Conservation (phyloP, 129 eudicot genomes). For the Tagetes erecta region DNA sequence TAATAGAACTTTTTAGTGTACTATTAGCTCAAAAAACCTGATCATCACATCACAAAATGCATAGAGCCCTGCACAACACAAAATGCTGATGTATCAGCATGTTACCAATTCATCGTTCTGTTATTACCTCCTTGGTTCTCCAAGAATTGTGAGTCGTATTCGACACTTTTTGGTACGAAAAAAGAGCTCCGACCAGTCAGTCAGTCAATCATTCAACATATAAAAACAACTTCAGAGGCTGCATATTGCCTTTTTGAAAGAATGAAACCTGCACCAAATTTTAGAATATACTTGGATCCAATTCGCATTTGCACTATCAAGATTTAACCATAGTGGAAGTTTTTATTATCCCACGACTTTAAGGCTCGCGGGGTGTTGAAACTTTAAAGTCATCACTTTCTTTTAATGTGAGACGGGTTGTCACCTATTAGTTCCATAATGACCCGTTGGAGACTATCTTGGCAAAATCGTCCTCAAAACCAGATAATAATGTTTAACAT, state of each 20-base stretch:
- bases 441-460: neutral
- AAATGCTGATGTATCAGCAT: slow-evolving; percentile 7
- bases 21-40: slow-evolving; percentile 10
- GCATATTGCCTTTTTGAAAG: slow-evolving; percentile 6
- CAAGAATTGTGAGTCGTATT: neutral
- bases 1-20: slow-evolving; percentile 12
- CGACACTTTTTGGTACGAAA: slow-evolving; percentile 14
- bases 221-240: slow-evolving; percentile 25
- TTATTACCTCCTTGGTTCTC: slow-evolving; percentile 32
- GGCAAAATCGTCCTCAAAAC: slow-evolving; percentile 10
- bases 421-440: neutral
- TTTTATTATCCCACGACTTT: neutral
- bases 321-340: neutral
- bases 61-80: slow-evolving; percentile 15
- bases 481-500: neutral
- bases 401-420: neutral
- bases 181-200: neutral
- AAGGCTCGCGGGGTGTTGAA: neutral
- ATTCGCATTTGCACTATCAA: slow-evolving; percentile 10
- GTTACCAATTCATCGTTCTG: slow-evolving; percentile 13
- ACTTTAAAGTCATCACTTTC: neutral
- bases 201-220: slow-evolving; percentile 24
- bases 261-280: slow-evolving; percentile 28
- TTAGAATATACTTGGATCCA: slow-evolving; percentile 15
- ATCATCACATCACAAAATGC: neutral